These are phyloP conservation scores for Agaricus subrufescens DNA, from an alignment of 768 basidiomycete genomes.

Conservation along the genomic window DNA sequence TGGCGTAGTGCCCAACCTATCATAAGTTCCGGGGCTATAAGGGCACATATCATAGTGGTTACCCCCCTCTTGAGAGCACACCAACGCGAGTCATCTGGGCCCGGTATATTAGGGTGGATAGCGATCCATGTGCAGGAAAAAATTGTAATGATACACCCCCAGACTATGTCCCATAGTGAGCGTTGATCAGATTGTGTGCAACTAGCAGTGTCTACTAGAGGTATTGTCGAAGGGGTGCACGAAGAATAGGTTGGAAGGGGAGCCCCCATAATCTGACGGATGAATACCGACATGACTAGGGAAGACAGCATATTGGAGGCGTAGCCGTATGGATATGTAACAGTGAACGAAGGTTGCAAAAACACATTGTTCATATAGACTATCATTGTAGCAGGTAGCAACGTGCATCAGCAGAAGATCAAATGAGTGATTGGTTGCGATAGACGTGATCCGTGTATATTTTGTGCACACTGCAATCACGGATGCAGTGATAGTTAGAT, in stretches of 20 bases:
- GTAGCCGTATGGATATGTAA: neutral
- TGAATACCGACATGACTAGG: neutral
- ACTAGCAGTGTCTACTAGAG: no score
- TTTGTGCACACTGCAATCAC: no score
- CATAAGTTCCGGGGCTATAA: conserved; percentile 7
- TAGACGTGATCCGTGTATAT: no score
- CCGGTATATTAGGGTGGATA: conserved; percentile 10
- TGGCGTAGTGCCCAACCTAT: conserved; percentile 7
- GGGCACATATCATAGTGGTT: neutral
- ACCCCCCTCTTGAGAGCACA: neutral
- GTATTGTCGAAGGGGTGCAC: neutral
- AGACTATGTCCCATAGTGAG: conserved; percentile 5
- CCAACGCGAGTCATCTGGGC: conserved; percentile 3
- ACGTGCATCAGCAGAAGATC: no score
- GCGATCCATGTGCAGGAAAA: conserved; percentile 11
- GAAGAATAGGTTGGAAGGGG: neutral
- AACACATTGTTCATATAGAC: no score
- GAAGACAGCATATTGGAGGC: neutral
- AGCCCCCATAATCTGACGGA: neutral
- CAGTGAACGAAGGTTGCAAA: no score
- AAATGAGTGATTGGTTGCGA: no score
- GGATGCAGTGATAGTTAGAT: no score
- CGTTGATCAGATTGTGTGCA: neutral
- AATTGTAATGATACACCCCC: conserved; percentile 7
- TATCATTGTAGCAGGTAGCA: no score